A percentile compares a stretch with the other conserved stretches of the same genome.
Evolutionary conservation across 2,329 filamentous ascomycete genomes (phyloP).

Genomic region (Diaporthe humulicola): DNA sequence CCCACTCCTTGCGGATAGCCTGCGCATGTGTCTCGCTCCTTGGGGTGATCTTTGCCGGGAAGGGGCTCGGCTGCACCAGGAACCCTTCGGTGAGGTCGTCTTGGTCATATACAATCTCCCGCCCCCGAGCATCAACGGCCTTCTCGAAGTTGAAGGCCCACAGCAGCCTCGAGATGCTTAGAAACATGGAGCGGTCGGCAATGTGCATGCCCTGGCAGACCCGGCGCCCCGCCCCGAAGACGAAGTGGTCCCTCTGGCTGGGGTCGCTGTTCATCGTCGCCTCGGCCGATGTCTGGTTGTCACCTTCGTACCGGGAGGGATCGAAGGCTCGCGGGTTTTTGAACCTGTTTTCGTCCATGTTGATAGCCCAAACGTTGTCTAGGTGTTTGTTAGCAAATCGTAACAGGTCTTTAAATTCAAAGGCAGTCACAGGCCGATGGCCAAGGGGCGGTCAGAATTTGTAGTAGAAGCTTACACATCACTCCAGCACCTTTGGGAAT

Average conservation of each 20-base stretch:
- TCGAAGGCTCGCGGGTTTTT: slow-evolving; percentile 57
- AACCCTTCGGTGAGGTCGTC: slow-evolving; percentile 26
- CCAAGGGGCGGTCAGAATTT: fast-evolving
- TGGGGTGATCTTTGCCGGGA: slow-evolving; percentile 30
- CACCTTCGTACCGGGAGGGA: slow-evolving; percentile 53
- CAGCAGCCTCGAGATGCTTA: slow-evolving; percentile 61
- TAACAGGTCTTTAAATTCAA: not conserved
- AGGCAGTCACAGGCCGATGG: not conserved
- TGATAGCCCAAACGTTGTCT: slow-evolving; percentile 52
- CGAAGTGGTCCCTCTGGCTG: slow-evolving; percentile 63
- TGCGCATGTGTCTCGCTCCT: slow-evolving; percentile 28
- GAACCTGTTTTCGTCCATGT: slow-evolving; percentile 59
- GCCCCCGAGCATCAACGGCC: slow-evolving; percentile 11
- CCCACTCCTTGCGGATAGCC: slow-evolving; percentile 28
- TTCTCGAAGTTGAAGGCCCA: slow-evolving; percentile 57
- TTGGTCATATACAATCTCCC: slow-evolving; percentile 26
- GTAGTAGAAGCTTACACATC: slow-evolving; percentile 51
- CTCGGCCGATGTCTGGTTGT: slow-evolving; percentile 44
- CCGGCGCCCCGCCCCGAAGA: slow-evolving; percentile 68
- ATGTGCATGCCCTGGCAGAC: slow-evolving; percentile 71
- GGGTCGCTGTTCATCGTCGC: slow-evolving; percentile 48
- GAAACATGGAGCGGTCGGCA: slow-evolving; percentile 61
- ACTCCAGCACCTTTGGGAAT: slow-evolving; percentile 61
- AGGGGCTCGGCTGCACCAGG: slow-evolving; percentile 31
- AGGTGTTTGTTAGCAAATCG: not conserved